Conservation (phyloP, 73 alveolate genomes). For the Effrenium voratum region DNA sequence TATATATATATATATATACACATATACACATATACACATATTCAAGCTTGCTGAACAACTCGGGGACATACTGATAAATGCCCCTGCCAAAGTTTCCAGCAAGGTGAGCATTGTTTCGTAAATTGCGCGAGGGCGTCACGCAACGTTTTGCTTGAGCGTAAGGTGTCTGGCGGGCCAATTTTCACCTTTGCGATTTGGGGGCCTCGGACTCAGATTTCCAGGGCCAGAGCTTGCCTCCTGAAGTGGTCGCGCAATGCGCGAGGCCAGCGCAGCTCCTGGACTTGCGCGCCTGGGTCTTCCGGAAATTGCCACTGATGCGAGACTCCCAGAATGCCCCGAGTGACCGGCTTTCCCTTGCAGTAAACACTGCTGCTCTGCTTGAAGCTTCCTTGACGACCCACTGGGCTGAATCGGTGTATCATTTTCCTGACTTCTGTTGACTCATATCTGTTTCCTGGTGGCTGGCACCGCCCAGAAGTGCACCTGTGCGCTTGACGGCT, state of each 20-base stretch:
- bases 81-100: no score
- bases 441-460: neutral
- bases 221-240: neutral
- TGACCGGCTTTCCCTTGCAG: neutral
- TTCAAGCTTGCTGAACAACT: no score
- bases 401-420: neutral
- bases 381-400: neutral
- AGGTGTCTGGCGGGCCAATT: constrained; percentile 35
- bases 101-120: no score
- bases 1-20: no score
- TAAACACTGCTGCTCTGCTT: no score
- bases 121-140: no score
- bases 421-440: neutral
- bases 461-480: neutral
- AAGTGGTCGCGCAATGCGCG: neutral
- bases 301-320: constrained; percentile 57
- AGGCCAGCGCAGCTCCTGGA: constrained; percentile 82
- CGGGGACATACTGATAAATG: no score
- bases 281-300: constrained; percentile 63
- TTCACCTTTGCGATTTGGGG: constrained; percentile 83
- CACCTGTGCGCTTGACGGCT: no score
- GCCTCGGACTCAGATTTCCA: neutral
- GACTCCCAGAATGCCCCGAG: neutral
- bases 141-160: no score
- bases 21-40: no score